Evolutionary conservation across 164 flowering plant species (phyloP).

Genomic region (Vitis amurensis): DNA sequence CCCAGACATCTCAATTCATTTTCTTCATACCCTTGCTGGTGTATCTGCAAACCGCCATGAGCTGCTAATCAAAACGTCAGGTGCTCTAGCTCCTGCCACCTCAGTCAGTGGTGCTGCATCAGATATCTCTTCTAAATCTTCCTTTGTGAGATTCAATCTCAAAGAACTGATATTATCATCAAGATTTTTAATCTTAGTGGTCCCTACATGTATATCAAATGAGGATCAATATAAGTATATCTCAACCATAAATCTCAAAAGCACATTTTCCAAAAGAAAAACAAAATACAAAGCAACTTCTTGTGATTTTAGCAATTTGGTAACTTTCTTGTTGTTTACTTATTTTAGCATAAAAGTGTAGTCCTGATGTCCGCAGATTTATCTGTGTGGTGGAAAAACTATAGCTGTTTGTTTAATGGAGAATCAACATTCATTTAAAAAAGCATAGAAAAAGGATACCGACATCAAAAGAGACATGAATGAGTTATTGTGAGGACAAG

Average conservation of each 20-base stretch:
- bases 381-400: too few relatives aligned
- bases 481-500: not conserved
- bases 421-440: too few relatives aligned
- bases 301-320: too few relatives aligned
- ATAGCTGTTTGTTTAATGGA: too few relatives aligned
- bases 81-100: slow-evolving; percentile 10
- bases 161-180: slow-evolving; percentile 9
- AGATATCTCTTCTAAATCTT: slow-evolving; percentile 12
- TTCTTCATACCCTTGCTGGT: not conserved
- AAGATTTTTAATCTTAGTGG: slow-evolving; percentile 16
- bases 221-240: not conserved
- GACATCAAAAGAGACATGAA: not conserved
- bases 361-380: too few relatives aligned
- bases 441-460: too few relatives aligned
- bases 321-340: too few relatives aligned
- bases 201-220: not conserved
- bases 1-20: too few relatives aligned
- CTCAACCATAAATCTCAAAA: not conserved
- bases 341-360: too few relatives aligned
- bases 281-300: not conserved
- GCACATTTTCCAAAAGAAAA: not conserved
- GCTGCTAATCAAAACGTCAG: not conserved
- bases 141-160: slow-evolving; percentile 6
- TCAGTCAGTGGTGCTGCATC: slow-evolving; percentile 6
- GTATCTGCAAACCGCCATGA: slow-evolving; percentile 8